Evolutionary conservation across 495 filamentous ascomycete genomes (phyloP), one percentile per base, ranked within the genome.

Genomic region (Tetracladium marchalianum): DNA sequence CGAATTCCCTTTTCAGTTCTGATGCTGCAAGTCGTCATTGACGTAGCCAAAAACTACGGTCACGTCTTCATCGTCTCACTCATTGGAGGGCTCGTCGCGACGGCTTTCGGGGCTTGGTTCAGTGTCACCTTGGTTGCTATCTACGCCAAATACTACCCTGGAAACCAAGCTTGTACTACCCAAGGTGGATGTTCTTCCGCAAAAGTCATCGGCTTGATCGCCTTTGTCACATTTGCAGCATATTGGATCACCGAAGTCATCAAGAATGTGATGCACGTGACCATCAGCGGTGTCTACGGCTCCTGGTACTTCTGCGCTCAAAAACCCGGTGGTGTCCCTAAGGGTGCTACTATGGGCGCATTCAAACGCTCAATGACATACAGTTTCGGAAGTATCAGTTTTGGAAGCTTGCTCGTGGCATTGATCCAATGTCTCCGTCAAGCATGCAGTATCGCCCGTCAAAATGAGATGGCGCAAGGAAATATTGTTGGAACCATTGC

Each of bases 241-340:
- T 94, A 93, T 65, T 97, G 89, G 90, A 78, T 95, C 52, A 83
- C 81, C 18, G 89, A 95, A 59, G 87, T 83, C 75, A 60, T 95
- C 46, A 95, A 95, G 66, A 95, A 95, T 61, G 86, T 82, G 12
- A 83, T 95, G 32, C 89, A 97, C 62, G 82, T 80, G 27, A 87
- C 82, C 16, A 82, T 95, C 56, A 83, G 85, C 0, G 87, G 90
- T 10, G 82, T 95, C 11, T 95, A 94, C 51, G 90, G 87, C 0
- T 84, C 83, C 1, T 95, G 90, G 90, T 97, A 94, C 65, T 95
- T 95, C 68, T 81, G 71, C 53, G 66, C 70, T 31, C 66, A 74
- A 13, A 83, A 83, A 37, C 63, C 73, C 0, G 62, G 62, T 15
- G 74, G 75, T 2, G 82, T 85, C 59, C 88, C 88, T 4, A 77